Base-by-base conservation (phyloP, 1,139 yeast genomes). In the Geotrichum cucujoidarum region DNA sequence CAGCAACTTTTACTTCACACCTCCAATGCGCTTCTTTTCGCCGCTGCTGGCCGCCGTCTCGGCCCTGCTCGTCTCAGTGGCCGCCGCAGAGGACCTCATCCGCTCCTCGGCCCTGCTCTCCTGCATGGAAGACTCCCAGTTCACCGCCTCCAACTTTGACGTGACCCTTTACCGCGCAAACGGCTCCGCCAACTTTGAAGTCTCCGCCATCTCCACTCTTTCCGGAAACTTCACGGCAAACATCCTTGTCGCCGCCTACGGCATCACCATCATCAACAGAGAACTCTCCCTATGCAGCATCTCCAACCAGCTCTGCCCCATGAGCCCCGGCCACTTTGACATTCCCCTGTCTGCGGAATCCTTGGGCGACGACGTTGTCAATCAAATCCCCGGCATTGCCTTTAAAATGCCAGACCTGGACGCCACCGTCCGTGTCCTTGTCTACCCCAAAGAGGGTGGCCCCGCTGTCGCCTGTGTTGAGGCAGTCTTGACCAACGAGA, bases 351-450 rank as follows among this genome's bases (percentile, higher is more conserved):
- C 75, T 31, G 76, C 81, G 58, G 53, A 62, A 11, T 57, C 83
- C 22, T 42, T 62, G n/a, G 47, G 54, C 14, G 55, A 67, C 14
- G 53, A 61, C 8, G 66, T 71, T 36, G 69, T 78, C 1, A 62
- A 68, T 11, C 65, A 75, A 52, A 76, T 92, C 51, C 98, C 98
- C 0, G 77, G 81, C 6, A 73, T 92, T 29, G 96, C 96, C 2
- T 92, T 80, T 67, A 81, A 94, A 1, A 77, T 92, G 47, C 99
- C 99, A 0, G 96, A 92, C 67, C 72, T 92, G 56, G 99, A 92
- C 63, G 99, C 97, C 5, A 77, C 87, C 55, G 96, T 90, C 38
- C 73, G 83, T 57, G 94, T 94, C 32, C 65, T 77, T 13, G 82
- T 85, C 17, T 81, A 77, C 62, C 68, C 77, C 39, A 63, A 69